Conservation (phyloP, 768 basidiomycete genomes). For the Lactarius deliciosus region DNA sequence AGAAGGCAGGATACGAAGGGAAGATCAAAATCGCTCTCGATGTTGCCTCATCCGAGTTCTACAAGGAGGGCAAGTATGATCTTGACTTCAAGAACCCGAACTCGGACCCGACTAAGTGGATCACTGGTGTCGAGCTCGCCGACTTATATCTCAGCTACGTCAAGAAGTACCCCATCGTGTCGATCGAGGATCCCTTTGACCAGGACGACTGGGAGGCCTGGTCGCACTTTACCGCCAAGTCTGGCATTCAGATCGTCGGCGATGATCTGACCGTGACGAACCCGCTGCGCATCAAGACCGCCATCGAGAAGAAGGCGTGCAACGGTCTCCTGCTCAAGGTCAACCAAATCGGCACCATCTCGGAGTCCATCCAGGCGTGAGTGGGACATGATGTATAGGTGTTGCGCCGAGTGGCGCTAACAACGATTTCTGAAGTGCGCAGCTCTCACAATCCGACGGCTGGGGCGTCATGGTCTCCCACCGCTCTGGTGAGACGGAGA, state of each 20-base stretch:
- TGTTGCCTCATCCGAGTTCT: conserved; percentile 99
- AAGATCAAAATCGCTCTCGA: conserved; percentile 99
- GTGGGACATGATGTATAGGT: conserved; percentile 36
- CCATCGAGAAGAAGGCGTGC: conserved; percentile 99
- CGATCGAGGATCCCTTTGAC: conserved; percentile 98
- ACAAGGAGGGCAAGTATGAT: conserved; percentile 99
- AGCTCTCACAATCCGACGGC: conserved; percentile 91
- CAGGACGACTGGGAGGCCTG: conserved; percentile 99
- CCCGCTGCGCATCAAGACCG: conserved; percentile 94
- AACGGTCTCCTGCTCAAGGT: conserved; percentile 98
- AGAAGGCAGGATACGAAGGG: conserved; percentile 96
- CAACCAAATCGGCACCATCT: conserved; percentile 99
- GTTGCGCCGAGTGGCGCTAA: not conserved
- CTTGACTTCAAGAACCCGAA: conserved; percentile 99
- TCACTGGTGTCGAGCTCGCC: conserved; percentile 88
- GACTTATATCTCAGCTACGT: conserved; percentile 84
- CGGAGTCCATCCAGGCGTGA: conserved; percentile 97
- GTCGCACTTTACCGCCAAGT: conserved; percentile 81
- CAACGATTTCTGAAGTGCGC: conserved; percentile 56
- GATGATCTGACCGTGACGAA: conserved; percentile 99
- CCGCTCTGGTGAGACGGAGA: conserved; percentile 98
- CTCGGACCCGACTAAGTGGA: conserved; percentile 96
- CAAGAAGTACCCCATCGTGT: conserved; percentile 94
- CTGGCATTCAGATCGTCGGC: conserved; percentile 87
- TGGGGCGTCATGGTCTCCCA: conserved; percentile 99